Evolutionary conservation across 1,284 basidiomycete species (phyloP), one percentile per base, ranked within the genome.

Genomic region (Fomes fomentarius): DNA sequence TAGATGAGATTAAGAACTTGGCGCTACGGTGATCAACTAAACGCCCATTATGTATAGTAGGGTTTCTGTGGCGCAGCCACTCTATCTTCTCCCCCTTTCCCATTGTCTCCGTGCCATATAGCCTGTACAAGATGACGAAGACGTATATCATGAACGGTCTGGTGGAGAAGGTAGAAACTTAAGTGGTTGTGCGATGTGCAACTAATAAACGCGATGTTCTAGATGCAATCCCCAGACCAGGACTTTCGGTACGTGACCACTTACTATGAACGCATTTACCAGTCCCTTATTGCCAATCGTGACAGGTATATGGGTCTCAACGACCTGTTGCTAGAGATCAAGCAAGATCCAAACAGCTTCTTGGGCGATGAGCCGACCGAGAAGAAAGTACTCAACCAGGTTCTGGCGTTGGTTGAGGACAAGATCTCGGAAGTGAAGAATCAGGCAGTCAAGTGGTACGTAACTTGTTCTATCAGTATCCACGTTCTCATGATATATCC

Each of bases 341-440:
- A 81, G 67, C 80, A 84, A 65, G 84, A 90, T 82, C 79, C 78
- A 58, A 70, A 72, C 44, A 84, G 80, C 50, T 91, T 92, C 67
- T 71, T 83, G 15, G 85, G 91, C 38, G 95, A 97, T 69, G 93
- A 96, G 69, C 64, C 76, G 2, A 80, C 85, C 31, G 96, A 98
- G 76, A 85, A 79, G 68, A 91, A 89, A 65, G 84, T 94, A 28
- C 78, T 94, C 41, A 82, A 81, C 40, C 85, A 90, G 65, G 94
- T 97, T 1, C 78, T 98, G 21, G 78, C 84, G 21, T 81, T 96
- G 21, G 87, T 97, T 11, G 88, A 93, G 66, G 97, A 99, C 75
- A 88, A 88, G 73, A 98, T 97, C 65, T 94, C 93, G 14, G 96
- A 99, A 75, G 97, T 99, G 61, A 98, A 98, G 80, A 98, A 98